Percentiles rank a stretch among this genome's conserved stretches.
Evolutionary conservation across 2,329 filamentous ascomycete species (phyloP).

Genomic region (Alternaria ethzedia): DNA sequence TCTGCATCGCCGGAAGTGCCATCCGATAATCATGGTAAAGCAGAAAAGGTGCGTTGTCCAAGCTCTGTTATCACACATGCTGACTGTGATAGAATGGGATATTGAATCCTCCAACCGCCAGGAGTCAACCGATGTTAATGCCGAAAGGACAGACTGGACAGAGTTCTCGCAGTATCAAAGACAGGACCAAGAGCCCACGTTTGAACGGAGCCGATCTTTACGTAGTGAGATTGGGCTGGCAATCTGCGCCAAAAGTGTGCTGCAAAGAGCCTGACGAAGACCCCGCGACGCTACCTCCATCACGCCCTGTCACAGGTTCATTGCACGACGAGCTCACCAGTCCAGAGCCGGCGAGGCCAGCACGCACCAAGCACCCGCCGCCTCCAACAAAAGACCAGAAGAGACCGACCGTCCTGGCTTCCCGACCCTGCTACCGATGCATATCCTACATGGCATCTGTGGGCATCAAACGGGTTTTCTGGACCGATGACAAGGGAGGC

Average conservation of each 20-base stretch:
- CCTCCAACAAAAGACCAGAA: background rate
- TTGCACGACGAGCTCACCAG: background rate
- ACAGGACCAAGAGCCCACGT: background rate
- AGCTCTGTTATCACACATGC: background rate
- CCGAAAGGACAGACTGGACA: background rate
- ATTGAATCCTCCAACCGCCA: background rate
- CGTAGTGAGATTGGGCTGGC: background rate
- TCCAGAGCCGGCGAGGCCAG: background rate
- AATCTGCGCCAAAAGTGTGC: background rate
- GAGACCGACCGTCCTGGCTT: background rate
- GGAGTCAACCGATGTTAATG: background rate
- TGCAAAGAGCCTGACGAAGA: background rate
- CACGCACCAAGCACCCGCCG: background rate
- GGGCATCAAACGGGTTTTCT: background rate
- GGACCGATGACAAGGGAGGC: background rate
- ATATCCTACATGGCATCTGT: background rate
- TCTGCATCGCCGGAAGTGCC: background rate
- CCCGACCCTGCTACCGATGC: background rate
- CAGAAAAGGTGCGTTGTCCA: background rate
- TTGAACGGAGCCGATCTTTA: background rate
- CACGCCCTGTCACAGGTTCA: background rate
- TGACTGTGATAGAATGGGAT: background rate
- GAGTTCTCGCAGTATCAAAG: background rate
- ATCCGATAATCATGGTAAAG: background rate
- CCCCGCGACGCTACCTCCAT: background rate